Conservation (phyloP, 2,329 filamentous ascomycete species). For the Xylaria digitata region DNA sequence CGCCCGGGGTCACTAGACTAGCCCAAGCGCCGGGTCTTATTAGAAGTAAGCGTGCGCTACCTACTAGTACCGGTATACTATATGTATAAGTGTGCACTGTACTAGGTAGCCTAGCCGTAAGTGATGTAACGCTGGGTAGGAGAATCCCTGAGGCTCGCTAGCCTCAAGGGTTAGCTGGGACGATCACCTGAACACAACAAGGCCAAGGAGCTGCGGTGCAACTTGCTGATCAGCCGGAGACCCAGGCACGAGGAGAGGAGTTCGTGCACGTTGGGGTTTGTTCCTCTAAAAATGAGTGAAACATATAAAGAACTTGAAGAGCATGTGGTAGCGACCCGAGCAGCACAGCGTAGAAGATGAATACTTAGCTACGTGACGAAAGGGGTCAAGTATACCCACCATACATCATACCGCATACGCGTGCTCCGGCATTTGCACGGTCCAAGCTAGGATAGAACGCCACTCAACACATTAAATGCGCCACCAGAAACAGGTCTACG, state of each 20-base stretch:
- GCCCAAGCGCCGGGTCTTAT: constrained; percentile 16
- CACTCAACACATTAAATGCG: constrained; percentile 14
- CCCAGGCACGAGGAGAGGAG: constrained; percentile 34
- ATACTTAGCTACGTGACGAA: neutral
- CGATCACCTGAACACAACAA: constrained; percentile 37
- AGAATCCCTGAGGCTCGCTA: constrained; percentile 37
- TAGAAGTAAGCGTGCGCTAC: neutral
- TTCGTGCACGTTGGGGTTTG: constrained; percentile 12
- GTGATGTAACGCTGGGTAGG: constrained; percentile 33
- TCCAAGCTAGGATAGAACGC: constrained; percentile 21
- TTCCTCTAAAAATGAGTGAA: constrained; percentile 15
- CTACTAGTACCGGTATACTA: too few relatives aligned
- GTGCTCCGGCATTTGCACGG: constrained; percentile 33
- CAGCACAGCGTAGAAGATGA: neutral
- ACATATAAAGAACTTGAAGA: constrained; percentile 5
- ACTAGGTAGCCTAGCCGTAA: neutral
- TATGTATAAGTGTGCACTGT: too few relatives aligned
- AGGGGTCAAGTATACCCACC: neutral
- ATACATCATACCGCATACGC: constrained; percentile 21
- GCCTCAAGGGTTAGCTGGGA: constrained; percentile 36
- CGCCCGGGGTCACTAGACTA: constrained; percentile 17
- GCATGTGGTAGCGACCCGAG: constrained; percentile 28
- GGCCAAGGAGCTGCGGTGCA: constrained; percentile 28
- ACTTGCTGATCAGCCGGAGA: constrained; percentile 30
- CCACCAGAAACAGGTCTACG: constrained; percentile 21